A percentile compares a stretch with the other conserved stretches of the same genome.
Evolutionary conservation across 2,329 filamentous ascomycete species (phyloP).

Genomic region (Alternaria sp.): DNA sequence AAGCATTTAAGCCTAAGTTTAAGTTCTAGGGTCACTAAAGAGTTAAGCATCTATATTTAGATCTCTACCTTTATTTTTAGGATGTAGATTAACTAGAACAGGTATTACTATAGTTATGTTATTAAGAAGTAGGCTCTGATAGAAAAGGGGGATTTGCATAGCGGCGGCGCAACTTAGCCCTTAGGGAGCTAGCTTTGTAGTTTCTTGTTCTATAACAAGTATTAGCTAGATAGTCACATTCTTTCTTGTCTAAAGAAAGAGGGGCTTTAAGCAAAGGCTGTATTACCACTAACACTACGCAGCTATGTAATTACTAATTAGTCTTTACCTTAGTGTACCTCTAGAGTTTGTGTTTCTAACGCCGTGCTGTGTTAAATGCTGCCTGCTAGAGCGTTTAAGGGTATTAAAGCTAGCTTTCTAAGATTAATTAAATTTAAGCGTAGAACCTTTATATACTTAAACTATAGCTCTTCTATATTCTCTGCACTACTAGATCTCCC

Average conservation of each 20-base stretch:
- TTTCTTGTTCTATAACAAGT: constrained; percentile 10
- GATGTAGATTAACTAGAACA: too few species aligned
- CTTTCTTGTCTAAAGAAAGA: constrained; percentile 10
- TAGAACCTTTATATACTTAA: constrained; percentile 23
- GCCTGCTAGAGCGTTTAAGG: constrained; percentile 7
- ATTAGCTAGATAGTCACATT: constrained; percentile 6
- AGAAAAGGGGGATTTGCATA: constrained; percentile 10
- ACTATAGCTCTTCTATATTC: constrained; percentile 9
- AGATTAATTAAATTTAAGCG: constrained; percentile 8
- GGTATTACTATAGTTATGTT: neutral
- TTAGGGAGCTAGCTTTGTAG: constrained; percentile 8
- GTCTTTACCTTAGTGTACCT: constrained; percentile 10
- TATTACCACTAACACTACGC: constrained; percentile 15
- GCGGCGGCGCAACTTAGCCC: constrained; percentile 10
- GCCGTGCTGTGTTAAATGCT: constrained; percentile 11
- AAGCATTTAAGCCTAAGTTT: constrained; percentile 17
- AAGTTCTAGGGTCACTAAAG: constrained; percentile 14
- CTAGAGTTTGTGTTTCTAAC: constrained; percentile 18
- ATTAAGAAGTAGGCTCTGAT: constrained; percentile 6
- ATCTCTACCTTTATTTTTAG: constrained; percentile 7
- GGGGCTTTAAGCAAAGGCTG: constrained; percentile 13
- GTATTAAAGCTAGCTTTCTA: constrained; percentile 13
- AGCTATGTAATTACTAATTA: constrained; percentile 13
- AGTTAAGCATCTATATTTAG: constrained; percentile 8
- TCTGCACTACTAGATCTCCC: constrained; percentile 8